A percentile compares a stretch with the other conserved stretches of the same genome.
These are phyloP conservation scores for Annulohypoxylon bovei DNA, from an alignment of 495 filamentous ascomycete genomes.

Conservation along the genomic window DNA sequence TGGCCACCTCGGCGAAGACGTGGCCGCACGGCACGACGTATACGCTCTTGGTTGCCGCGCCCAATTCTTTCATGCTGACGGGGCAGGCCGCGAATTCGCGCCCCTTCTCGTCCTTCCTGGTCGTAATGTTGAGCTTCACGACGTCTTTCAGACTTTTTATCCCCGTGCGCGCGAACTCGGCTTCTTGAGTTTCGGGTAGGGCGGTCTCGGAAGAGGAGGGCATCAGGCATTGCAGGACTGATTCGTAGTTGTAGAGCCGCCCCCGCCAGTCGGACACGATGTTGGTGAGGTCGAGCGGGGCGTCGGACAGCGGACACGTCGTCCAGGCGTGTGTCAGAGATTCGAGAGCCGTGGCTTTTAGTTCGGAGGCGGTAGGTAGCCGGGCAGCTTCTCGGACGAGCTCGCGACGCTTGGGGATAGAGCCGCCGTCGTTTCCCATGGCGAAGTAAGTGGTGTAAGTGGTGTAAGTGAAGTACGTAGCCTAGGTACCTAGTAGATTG, in stretches of 20 bases:
- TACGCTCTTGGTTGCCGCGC: constrained; percentile 79
- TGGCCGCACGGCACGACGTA: constrained; percentile 97
- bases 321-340: constrained; percentile 86
- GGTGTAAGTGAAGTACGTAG: background rate
- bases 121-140: constrained; percentile 81
- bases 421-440: constrained; percentile 96
- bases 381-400: constrained; percentile 90
- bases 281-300: constrained; percentile 71
- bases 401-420: constrained; percentile 92
- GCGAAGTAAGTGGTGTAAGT: no score
- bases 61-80: constrained; percentile 85
- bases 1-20: constrained; percentile 85
- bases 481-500: background rate
- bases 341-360: constrained; percentile 88
- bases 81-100: constrained; percentile 81
- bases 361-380: constrained; percentile 81
- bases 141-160: constrained; percentile 87
- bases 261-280: constrained; percentile 87
- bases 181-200: constrained; percentile 48
- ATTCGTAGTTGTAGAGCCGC: constrained; percentile 94
- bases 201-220: constrained; percentile 64
- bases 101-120: constrained; percentile 55
- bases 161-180: constrained; percentile 72
- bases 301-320: constrained; percentile 84
- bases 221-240: constrained; percentile 82